A percentile compares a stretch with the other conserved stretches of the same genome.
Conservation (phyloP, 257 asterid genomes). For the Marsdenia floribunda region DNA sequence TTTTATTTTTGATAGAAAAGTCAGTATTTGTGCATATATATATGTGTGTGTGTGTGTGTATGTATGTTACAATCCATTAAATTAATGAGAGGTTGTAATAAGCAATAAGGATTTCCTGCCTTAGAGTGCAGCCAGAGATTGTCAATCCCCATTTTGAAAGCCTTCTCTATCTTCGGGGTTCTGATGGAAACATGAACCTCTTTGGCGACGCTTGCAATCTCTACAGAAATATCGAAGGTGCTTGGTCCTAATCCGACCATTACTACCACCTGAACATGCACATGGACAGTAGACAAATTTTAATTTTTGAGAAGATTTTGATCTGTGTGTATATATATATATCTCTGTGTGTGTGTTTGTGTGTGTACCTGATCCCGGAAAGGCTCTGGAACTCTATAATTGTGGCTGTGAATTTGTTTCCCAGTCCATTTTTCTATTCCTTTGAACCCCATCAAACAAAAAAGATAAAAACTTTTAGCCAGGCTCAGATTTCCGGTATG, state of each 20-base stretch:
- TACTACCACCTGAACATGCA: slow-evolving; percentile 39
- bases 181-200: slow-evolving; percentile 57
- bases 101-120: background rate
- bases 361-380: slow-evolving; percentile 36
- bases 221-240: slow-evolving; percentile 42
- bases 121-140: slow-evolving; percentile 22
- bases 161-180: slow-evolving; percentile 9
- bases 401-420: slow-evolving; percentile 56
- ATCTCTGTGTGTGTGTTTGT: too few species aligned
- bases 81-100: background rate
- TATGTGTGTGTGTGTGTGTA: too few species aligned
- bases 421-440: slow-evolving; percentile 58
- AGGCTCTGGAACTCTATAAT: slow-evolving; percentile 48
- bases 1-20: too few species aligned
- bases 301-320: too few species aligned
- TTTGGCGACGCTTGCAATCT: slow-evolving; percentile 40
- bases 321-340: background rate
- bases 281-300: too few species aligned
- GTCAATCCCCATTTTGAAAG: slow-evolving; percentile 20
- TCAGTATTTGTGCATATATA: too few species aligned
- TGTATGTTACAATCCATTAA: background rate
- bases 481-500: too few species aligned
- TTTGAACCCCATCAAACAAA: slow-evolving; percentile 1
- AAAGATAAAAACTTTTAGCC: too few species aligned
- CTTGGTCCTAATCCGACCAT: slow-evolving; percentile 55